A percentile compares a stretch with the other conserved stretches of the same genome.
Evolutionary conservation across 345 rosid species (phyloP).

Genomic region (Brassica incana): DNA sequence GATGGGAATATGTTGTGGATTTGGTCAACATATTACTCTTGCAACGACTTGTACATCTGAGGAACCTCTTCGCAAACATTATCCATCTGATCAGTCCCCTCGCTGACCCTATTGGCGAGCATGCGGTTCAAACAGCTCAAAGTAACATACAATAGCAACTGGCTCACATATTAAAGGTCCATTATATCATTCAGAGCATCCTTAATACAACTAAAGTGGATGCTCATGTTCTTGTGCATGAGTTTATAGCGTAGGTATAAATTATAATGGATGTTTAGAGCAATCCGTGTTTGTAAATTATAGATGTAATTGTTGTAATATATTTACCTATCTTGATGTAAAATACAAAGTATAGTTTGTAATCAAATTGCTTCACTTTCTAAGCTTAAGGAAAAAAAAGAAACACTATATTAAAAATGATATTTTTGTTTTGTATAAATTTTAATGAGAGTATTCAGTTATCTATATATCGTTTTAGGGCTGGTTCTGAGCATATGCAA

Average conservation of each 20-base stretch:
- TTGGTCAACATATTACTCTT: background rate
- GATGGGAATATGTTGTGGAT: slow-evolving; percentile 2
- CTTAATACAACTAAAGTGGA: background rate
- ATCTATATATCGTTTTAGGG: background rate
- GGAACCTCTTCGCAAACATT: background rate
- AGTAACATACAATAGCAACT: background rate
- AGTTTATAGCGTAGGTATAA: background rate
- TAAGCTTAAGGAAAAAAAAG: background rate
- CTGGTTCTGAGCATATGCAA: too few relatives aligned
- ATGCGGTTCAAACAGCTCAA: background rate
- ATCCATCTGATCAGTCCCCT: slow-evolving; percentile 2
- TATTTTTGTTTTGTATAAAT: background rate
- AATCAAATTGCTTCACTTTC: background rate
- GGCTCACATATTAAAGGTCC: background rate
- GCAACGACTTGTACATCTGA: background rate
- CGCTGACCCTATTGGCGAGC: background rate
- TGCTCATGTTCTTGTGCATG: background rate
- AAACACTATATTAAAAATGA: background rate
- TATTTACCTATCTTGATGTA: background rate
- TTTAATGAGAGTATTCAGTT: too few relatives aligned
- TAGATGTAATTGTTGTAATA: background rate
- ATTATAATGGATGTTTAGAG: background rate
- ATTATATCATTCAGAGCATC: background rate
- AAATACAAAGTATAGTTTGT: background rate
- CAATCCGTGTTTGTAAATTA: background rate